phyloP scores from a whole-genome alignment of 768 basidiomycete genomes.

The Boletus edulis region DNA sequence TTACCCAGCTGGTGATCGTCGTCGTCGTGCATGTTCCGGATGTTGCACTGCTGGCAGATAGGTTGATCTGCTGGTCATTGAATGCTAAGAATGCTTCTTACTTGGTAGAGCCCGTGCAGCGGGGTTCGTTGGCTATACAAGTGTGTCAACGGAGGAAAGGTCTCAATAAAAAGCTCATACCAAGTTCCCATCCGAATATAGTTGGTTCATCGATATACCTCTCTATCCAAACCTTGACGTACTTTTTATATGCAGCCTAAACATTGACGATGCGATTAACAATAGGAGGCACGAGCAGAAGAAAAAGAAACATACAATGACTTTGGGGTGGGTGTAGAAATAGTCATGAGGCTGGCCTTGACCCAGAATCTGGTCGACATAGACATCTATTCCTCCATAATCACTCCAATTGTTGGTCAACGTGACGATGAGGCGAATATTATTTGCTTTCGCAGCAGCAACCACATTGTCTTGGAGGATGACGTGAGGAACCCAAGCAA shows the following conservation, averaged over 20 bases:
- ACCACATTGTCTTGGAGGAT: conserved; percentile 19
- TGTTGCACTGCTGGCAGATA: conserved; percentile 3
- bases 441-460: conserved; percentile 18
- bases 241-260: conserved; percentile 24
- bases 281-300: not conserved
- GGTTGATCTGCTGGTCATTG: not conserved
- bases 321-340: conserved; percentile 24
- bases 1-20: conserved; percentile 55
- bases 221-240: conserved; percentile 23
- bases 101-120: conserved; percentile 17
- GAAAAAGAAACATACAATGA: conserved; percentile 13
- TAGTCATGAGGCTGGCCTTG: conserved; percentile 24
- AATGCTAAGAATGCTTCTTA: not conserved
- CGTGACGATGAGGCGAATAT: conserved; percentile 20
- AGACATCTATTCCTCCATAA: conserved; percentile 28
- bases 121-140: conserved; percentile 18
- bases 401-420: conserved; percentile 24
- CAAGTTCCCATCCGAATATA: conserved; percentile 26
- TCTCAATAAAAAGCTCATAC: not conserved
- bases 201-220: conserved; percentile 25
- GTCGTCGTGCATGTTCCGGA: conserved; percentile 36
- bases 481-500: not conserved
- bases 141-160: not conserved
- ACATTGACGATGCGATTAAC: not conserved
- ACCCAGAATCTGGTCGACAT: conserved; percentile 28